Base-by-base conservation (phyloP, 257 asterid genomes). In the Petunia secreta region DNA sequence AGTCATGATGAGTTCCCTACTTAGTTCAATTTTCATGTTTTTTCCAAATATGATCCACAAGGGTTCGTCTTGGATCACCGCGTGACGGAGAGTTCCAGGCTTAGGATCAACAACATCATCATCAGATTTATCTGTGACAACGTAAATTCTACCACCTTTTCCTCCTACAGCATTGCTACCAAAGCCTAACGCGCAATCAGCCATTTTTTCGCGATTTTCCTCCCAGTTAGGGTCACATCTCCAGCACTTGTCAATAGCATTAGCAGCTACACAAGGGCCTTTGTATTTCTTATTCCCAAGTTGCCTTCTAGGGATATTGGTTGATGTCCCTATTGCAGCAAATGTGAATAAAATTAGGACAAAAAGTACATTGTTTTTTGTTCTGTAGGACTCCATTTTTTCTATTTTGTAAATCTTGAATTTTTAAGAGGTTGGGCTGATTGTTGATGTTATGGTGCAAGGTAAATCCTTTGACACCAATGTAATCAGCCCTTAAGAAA, bases 21-120 rank as follows among this genome's bases (percentile, higher is more conserved):
- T 39, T 8, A 86, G 81, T 8, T 6, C 63, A n/a, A 86, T 86
- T 9, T 25, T 73, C 89, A 86, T 86, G 9, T 67, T 69, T 1
- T 63, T 78, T 3, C 64, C 63, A 75, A 86, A 86, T n/a, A 40
- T 79, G 71, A 86, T 86, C 89, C 89, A 86, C 67, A 86, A 14
- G 3, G 89, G 89, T 8, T 43, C 60, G 34, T 62, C 53, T 80
- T 86, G 89, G 81, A 86, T 83, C 41, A 83, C 89, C 0, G 81
- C 89, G 6, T 78, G 79, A 50, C 89, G 85, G 8, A 86, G 89
- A 10, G 89, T 86, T 4, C 89, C 89, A 10, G 81, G 83, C 76
- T 63, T 86, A 4, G 89, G 89, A 44, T 86, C 65, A 4, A 59
- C 39, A 16, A 80, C 65, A 5, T 86, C 75, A 2, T 82, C 43